Percentiles rank a stretch among this genome's conserved stretches.
Conservation (phyloP, 192 early-diverging fungal species). For the Mortierella claussenii region DNA sequence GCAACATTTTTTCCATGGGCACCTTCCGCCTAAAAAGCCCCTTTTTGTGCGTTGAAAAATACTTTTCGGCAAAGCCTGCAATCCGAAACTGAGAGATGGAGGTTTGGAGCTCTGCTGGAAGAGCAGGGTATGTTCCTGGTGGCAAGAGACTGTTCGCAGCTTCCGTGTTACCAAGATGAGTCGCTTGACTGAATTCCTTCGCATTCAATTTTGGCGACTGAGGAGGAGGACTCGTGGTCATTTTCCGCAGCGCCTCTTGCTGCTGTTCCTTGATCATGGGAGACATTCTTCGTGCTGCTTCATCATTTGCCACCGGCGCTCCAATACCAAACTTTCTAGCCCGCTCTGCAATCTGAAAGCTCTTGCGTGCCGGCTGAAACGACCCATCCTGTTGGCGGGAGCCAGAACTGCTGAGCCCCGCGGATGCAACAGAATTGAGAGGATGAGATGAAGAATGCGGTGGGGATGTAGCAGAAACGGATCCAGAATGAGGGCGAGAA, state of each 20-base stretch:
- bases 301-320: constrained; percentile 54
- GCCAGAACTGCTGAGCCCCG: not conserved
- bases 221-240: constrained; percentile 37
- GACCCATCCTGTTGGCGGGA: constrained; percentile 1
- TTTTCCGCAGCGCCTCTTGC: constrained; percentile 48
- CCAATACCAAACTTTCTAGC: constrained; percentile 58
- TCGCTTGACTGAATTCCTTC: constrained; percentile 3
- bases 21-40: constrained; percentile 88
- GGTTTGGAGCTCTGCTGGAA: constrained; percentile 69
- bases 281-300: constrained; percentile 47
- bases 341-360: constrained; percentile 52
- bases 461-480: not conserved
- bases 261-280: constrained; percentile 52
- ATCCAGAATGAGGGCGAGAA: constrained; percentile 11
- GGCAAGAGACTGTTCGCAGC: not conserved
- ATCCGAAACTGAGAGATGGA: constrained; percentile 85
- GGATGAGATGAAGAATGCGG: constrained; percentile 41
- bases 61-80: constrained; percentile 89
- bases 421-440: not conserved
- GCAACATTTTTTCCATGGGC: constrained; percentile 90
- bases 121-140: constrained; percentile 29
- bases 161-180: not conserved
- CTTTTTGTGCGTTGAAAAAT: constrained; percentile 89
- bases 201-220: not conserved
- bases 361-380: constrained; percentile 51